Conservation (phyloP, 2,329 filamentous ascomycete genomes). For the Leptosphaerulina australis region DNA sequence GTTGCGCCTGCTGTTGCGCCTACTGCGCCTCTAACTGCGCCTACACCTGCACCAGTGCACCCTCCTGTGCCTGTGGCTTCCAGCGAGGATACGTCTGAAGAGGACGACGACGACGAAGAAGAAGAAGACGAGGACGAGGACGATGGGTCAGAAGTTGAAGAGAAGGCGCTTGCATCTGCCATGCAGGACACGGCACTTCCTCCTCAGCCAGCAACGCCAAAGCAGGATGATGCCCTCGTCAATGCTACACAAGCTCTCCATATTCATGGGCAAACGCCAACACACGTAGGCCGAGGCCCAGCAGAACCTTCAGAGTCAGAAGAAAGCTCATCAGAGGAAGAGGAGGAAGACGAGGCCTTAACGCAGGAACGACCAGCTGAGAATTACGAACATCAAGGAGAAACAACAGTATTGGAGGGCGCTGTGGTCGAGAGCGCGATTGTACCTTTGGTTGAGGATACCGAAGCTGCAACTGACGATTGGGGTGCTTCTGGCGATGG, state of each 20-base stretch:
- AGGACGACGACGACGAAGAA: conserved; percentile 15
- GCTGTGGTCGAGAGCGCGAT: conserved; percentile 52
- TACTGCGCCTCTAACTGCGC: not conserved
- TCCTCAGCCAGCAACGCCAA: conserved; percentile 11
- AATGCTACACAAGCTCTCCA: conserved; percentile 28
- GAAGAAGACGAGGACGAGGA: conserved; percentile 9
- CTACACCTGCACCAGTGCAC: not conserved
- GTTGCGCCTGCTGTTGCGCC: not conserved
- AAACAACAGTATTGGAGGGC: conserved; percentile 53
- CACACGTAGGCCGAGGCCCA: conserved; percentile 19
- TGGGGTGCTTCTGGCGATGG: conserved; percentile 41
- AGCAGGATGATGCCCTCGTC: conserved; percentile 22
- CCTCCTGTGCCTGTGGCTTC: conserved; percentile 8
- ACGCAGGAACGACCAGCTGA: conserved; percentile 34
- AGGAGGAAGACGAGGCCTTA: conserved; percentile 42
- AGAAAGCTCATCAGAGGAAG: conserved; percentile 27
- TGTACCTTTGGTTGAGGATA: conserved; percentile 51
- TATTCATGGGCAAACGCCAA: conserved; percentile 20
- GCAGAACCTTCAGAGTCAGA: conserved; percentile 22
- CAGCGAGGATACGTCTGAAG: conserved; percentile 10
- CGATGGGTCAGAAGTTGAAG: conserved; percentile 39
- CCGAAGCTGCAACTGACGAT: conserved; percentile 45
- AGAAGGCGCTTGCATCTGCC: conserved; percentile 42
- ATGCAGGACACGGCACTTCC: conserved; percentile 20
- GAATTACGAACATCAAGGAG: conserved; percentile 56